Percentiles rank a stretch among this genome's conserved stretches.
phyloP scores from a whole-genome alignment of 2,329 filamentous ascomycete genomes.

The Helicocarpus griseus region DNA sequence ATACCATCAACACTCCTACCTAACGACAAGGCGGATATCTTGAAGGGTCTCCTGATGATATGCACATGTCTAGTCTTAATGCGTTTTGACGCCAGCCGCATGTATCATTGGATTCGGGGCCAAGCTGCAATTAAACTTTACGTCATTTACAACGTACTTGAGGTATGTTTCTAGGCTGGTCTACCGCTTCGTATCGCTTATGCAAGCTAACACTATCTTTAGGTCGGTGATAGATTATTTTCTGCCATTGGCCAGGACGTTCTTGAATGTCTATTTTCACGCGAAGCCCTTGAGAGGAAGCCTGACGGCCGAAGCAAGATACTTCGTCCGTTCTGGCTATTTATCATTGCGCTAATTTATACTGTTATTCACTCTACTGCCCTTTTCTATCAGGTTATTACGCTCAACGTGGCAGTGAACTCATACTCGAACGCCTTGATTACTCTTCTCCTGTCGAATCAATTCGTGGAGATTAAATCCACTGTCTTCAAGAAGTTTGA shows the following conservation, averaged over 20 bases:
- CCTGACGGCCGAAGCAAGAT: constrained; percentile 85
- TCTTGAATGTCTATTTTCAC: constrained; percentile 87
- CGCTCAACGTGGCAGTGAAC: constrained; percentile 94
- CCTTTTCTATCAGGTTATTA: constrained; percentile 95
- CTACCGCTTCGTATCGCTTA: background rate
- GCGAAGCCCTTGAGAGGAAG: constrained; percentile 82
- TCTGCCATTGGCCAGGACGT: constrained; percentile 92
- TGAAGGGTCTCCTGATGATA: constrained; percentile 83
- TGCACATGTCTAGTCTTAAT: constrained; percentile 77
- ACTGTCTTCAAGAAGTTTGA: constrained; percentile 99
- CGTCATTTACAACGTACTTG: constrained; percentile 96
- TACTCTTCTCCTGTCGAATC: constrained; percentile 87
- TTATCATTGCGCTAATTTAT: constrained; percentile 74
- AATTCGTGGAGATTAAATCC: constrained; percentile 97
- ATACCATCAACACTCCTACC: constrained; percentile 74
- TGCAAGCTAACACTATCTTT: background rate
- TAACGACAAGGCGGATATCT: constrained; percentile 87
- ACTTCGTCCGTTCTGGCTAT: constrained; percentile 81
- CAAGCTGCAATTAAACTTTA: constrained; percentile 97
- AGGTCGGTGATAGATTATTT: constrained; percentile 76
- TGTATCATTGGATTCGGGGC: constrained; percentile 95
- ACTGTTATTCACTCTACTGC: constrained; percentile 80
- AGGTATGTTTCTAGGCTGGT: constrained; percentile 40
- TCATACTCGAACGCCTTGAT: constrained; percentile 94
- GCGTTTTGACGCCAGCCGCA: constrained; percentile 86